These are phyloP conservation scores for Globisporangium nodosum DNA, from an alignment of 352 stramenopile species.

Conservation along the genomic window DNA sequence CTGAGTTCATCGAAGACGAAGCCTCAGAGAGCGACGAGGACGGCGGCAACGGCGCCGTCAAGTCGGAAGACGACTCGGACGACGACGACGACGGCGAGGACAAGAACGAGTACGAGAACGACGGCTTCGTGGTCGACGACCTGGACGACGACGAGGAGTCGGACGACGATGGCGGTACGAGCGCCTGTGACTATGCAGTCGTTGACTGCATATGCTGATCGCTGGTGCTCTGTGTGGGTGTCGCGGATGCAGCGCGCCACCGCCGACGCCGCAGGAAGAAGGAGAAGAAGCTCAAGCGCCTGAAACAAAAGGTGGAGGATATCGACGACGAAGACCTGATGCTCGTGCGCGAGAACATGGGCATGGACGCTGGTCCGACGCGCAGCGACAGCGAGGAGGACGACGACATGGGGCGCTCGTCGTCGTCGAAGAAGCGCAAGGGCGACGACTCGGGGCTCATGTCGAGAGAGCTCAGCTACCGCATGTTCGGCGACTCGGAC, in stretches of 20 bases:
- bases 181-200: neutral
- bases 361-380: slow-evolving; percentile 73
- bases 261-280: slow-evolving; percentile 78
- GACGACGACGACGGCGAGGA: slow-evolving; percentile 80
- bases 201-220: neutral
- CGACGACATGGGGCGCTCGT: slow-evolving; percentile 39
- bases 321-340: slow-evolving; percentile 86
- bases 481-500: slow-evolving; percentile 88
- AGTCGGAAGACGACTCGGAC: slow-evolving; percentile 67
- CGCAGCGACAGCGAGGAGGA: slow-evolving; percentile 77
- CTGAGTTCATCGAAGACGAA: slow-evolving; percentile 85
- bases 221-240: neutral
- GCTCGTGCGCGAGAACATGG: slow-evolving; percentile 87
- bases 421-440: slow-evolving; percentile 65
- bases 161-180: slow-evolving; percentile 61
- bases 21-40: slow-evolving; percentile 85
- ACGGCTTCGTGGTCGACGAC: slow-evolving; percentile 86
- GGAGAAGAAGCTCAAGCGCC: slow-evolving; percentile 81
- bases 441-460: slow-evolving; percentile 75
- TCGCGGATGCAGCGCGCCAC: slow-evolving; percentile 32
- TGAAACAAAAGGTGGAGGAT: slow-evolving; percentile 87
- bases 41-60: slow-evolving; percentile 21
- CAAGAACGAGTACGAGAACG: slow-evolving; percentile 87
- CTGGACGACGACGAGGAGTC: slow-evolving; percentile 72
- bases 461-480: slow-evolving; percentile 81